These are phyloP conservation scores for Gaultheria prostrata DNA, from an alignment of 148 eudicot species.

Conservation along the genomic window DNA sequence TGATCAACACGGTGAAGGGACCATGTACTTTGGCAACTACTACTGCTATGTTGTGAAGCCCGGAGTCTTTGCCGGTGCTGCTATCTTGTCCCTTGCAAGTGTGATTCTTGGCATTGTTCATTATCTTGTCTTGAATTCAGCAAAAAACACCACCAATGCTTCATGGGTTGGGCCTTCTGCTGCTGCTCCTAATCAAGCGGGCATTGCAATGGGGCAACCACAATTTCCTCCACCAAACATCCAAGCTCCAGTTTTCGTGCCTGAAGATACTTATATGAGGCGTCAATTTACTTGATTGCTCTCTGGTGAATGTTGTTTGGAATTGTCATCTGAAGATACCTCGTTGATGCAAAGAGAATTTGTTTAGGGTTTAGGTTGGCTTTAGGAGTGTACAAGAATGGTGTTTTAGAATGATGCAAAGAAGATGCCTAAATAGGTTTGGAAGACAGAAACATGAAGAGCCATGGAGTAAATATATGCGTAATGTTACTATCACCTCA, in stretches of 20 bases:
- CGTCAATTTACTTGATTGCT: constrained; percentile 53
- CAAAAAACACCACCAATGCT: constrained; percentile 31
- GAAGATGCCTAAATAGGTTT: neutral
- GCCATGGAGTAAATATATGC: neutral
- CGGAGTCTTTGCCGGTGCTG: constrained; percentile 88
- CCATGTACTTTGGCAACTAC: constrained; percentile 53
- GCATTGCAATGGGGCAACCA: constrained; percentile 91
- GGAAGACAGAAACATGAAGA: neutral
- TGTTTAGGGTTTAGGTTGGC: neutral
- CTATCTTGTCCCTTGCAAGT: constrained; percentile 64
- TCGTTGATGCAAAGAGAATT: neutral
- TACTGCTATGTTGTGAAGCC: constrained; percentile 86
- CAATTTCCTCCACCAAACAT: constrained; percentile 27
- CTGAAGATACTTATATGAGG: constrained; percentile 87
- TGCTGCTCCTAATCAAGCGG: constrained; percentile 47
- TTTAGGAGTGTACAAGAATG: neutral
- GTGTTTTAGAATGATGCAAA: neutral
- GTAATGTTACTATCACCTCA: neutral
- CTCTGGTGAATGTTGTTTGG: neutral
- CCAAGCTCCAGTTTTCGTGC: constrained; percentile 73
- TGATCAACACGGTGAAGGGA: constrained; percentile 68
- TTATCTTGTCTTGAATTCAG: constrained; percentile 53
- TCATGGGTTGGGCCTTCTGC: constrained; percentile 34
- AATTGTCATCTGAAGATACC: neutral
- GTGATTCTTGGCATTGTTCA: constrained; percentile 65